Evolutionary conservation across 1,139 yeast species (phyloP).

Genomic region (Yamadazyma diospyri): DNA sequence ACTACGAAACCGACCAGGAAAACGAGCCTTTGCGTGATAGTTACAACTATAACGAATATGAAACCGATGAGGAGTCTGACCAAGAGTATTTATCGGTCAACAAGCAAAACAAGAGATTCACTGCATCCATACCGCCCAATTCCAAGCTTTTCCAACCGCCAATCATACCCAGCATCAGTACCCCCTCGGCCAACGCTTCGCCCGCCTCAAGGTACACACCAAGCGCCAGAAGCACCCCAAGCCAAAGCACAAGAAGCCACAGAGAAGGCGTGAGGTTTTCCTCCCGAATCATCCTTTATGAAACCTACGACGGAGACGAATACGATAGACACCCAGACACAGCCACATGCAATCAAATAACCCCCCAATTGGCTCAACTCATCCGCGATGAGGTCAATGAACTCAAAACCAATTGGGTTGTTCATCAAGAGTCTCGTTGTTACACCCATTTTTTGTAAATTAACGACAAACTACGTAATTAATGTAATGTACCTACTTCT

Average conservation of each 20-base stretch:
- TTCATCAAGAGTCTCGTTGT: constrained; percentile 73
- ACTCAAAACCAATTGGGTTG: constrained; percentile 73
- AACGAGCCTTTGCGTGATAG: constrained; percentile 2
- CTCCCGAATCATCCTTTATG: constrained; percentile 78
- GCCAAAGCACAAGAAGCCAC: neutral
- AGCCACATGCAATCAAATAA: constrained; percentile 89
- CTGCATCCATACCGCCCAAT: constrained; percentile 7
- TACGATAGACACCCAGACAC: constrained; percentile 93
- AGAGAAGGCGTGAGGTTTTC: constrained; percentile 63
- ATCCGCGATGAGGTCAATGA: constrained; percentile 83
- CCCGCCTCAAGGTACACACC: constrained; percentile 15
- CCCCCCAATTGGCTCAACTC: constrained; percentile 83
- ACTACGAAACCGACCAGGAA: constrained; percentile 6
- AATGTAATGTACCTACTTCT: neutral
- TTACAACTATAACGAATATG: constrained; percentile 4
- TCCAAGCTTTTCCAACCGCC: constrained; percentile 15
- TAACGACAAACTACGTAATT: neutral
- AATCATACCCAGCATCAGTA: constrained; percentile 2
- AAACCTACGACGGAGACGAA: constrained; percentile 79
- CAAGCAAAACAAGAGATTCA: constrained; percentile 5
- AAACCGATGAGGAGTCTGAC: constrained; percentile 1
- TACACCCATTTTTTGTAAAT: constrained; percentile 76
- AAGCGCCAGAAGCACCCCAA: constrained; percentile 16
- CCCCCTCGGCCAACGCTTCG: constrained; percentile 1
- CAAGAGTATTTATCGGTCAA: constrained; percentile 2